Evolutionary conservation across 768 basidiomycete genomes (phyloP).

Genomic region (Lentinula raphanica): DNA sequence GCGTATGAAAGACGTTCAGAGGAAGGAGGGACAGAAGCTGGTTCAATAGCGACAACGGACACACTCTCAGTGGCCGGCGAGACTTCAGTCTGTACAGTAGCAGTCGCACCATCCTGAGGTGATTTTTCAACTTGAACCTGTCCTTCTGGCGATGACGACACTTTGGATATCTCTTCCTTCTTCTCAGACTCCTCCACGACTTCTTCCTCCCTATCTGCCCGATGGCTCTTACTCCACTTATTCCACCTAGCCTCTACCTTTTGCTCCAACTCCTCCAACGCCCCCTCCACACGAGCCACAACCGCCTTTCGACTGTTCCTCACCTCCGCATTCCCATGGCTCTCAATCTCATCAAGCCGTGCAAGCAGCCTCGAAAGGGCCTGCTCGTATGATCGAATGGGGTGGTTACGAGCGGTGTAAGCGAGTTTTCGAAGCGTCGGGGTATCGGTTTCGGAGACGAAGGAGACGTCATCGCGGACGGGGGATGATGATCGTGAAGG

Average conservation of each 20-base stretch:
- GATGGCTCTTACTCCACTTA: background rate
- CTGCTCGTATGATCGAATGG: conserved; percentile 59
- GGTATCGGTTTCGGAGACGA: conserved; percentile 10
- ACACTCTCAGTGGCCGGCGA: background rate
- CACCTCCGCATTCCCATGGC: conserved; percentile 51
- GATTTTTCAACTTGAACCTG: too few species aligned
- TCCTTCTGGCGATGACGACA: background rate
- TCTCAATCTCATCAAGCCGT: conserved; percentile 56
- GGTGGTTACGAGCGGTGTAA: conserved; percentile 54
- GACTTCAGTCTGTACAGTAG: background rate
- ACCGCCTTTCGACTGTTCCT: conserved; percentile 48
- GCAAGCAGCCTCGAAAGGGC: conserved; percentile 50
- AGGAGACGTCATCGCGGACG: conserved; percentile 13
- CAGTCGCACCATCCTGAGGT: background rate
- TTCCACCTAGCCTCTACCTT: conserved; percentile 40
- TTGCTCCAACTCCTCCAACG: conserved; percentile 47
- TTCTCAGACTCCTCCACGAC: background rate
- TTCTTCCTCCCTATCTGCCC: background rate
- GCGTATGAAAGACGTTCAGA: too few species aligned
- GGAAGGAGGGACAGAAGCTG: background rate
- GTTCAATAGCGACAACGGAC: background rate
- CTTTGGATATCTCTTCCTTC: background rate
- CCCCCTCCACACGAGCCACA: conserved; percentile 51
- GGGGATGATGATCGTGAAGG: conserved; percentile 25
- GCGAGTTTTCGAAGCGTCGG: conserved; percentile 36